A percentile compares a stretch with the other conserved stretches of the same genome.
phyloP scores from a whole-genome alignment of 371 early-diverging fungal species.

The Parasitella parasitica region DNA sequence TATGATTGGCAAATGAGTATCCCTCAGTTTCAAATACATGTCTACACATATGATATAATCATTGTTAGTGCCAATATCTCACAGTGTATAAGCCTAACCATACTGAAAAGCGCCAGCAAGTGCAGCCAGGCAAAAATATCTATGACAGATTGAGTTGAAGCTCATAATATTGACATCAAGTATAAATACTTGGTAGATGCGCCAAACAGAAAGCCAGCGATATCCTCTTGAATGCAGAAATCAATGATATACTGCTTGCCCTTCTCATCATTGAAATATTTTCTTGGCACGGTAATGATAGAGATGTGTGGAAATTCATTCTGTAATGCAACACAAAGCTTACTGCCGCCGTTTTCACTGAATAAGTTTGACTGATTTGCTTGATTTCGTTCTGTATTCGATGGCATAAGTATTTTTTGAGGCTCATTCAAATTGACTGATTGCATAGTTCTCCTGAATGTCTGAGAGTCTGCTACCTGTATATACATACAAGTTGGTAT shows the following conservation, averaged over 20 bases:
- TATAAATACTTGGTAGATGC: constrained; percentile 46
- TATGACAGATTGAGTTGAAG: not conserved
- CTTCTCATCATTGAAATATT: constrained; percentile 58
- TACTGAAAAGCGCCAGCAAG: constrained; percentile 55
- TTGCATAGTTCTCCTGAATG: constrained; percentile 63
- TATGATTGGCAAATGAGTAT: constrained; percentile 51
- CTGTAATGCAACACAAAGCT: not conserved
- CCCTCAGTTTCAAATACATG: constrained; percentile 55
- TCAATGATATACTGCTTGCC: constrained; percentile 50
- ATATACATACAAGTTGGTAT: not conserved
- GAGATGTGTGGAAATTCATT: constrained; percentile 41
- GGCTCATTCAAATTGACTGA: constrained; percentile 62
- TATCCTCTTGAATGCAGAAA: constrained; percentile 49
- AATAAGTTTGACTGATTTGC: constrained; percentile 17
- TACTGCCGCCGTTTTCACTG: constrained; percentile 18
- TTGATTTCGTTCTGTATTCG: not conserved
- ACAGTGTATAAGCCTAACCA: not conserved
- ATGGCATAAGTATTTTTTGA: constrained; percentile 44
- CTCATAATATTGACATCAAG: not conserved
- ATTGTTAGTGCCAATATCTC: not conserved
- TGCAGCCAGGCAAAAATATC: constrained; percentile 60
- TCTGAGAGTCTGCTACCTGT: constrained; percentile 68
- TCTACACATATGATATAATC: no score
- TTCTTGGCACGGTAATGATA: constrained; percentile 52
- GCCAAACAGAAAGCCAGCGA: constrained; percentile 36